Conservation (phyloP, 768 basidiomycete species). For the Russula virescens region DNA sequence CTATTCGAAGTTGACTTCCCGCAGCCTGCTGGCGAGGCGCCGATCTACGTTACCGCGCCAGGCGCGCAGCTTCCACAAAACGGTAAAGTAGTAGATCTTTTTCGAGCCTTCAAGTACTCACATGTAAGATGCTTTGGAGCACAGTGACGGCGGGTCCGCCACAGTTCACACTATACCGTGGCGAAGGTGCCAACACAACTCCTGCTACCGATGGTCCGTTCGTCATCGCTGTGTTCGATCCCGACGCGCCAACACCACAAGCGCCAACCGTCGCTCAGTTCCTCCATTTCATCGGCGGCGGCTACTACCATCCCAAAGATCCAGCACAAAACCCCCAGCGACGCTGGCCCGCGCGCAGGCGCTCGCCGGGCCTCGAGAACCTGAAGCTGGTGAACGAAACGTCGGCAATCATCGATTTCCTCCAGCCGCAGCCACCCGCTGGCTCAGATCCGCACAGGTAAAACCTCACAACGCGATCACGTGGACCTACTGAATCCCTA, state of each 20-base stretch:
- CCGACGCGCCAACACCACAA: slow-evolving; percentile 9
- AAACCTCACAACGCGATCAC: slow-evolving; percentile 21
- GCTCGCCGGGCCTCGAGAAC: too few species aligned
- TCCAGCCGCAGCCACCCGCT: slow-evolving; percentile 29
- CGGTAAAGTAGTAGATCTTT: too few species aligned
- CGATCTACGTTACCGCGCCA: background rate
- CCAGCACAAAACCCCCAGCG: too few species aligned
- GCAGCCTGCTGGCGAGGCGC: background rate
- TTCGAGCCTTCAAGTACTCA: too few species aligned
- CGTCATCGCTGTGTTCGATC: slow-evolving; percentile 13
- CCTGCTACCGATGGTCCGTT: slow-evolving; percentile 2
- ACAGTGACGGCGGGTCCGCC: background rate
- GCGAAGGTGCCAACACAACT: background rate
- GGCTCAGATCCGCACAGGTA: too few species aligned
- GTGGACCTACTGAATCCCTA: too few species aligned
- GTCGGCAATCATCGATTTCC: slow-evolving; percentile 38
- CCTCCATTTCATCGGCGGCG: slow-evolving; percentile 15
- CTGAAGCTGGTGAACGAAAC: slow-evolving; percentile 34
- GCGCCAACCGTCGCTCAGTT: background rate
- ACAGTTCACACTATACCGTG: background rate
- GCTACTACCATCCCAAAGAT: background rate
- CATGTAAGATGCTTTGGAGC: too few species aligned
- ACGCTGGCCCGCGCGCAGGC: too few species aligned
- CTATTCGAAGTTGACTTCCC: slow-evolving; percentile 6
- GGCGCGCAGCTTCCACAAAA: too few species aligned